Conservation (phyloP, 768 basidiomycete species). For the Mycena albidolilacea region DNA sequence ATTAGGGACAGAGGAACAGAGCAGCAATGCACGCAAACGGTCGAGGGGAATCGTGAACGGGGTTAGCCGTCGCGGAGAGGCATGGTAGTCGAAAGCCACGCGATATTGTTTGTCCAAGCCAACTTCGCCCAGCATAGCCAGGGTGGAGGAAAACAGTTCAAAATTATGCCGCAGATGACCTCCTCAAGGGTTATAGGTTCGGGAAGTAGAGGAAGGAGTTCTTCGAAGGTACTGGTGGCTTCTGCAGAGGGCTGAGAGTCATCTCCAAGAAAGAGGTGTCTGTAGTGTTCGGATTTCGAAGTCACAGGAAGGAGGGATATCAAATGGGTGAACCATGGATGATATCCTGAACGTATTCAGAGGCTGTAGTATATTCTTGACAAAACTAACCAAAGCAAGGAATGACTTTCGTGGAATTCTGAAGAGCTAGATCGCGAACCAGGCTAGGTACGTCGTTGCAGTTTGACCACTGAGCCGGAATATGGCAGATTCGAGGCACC, state of each 20-base stretch:
- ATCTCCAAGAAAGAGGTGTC: constrained; percentile 68
- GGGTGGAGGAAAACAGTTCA: constrained; percentile 60
- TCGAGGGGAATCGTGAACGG: constrained; percentile 83
- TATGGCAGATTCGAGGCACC: constrained; percentile 10
- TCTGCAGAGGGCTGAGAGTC: constrained; percentile 42
- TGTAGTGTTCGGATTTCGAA: constrained; percentile 84
- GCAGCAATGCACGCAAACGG: constrained; percentile 47
- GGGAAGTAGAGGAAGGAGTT: constrained; percentile 77
- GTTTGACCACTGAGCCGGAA: not conserved
- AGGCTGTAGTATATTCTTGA: not conserved
- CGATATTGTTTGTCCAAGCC: constrained; percentile 90
- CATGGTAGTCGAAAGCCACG: constrained; percentile 71
- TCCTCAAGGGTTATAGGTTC: constrained; percentile 75
- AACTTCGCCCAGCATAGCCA: constrained; percentile 93
- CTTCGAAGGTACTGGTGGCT: constrained; percentile 61
- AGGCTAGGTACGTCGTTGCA: constrained; percentile 44
- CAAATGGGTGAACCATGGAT: constrained; percentile 93
- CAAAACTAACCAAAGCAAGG: constrained; percentile 88
- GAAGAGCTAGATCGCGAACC: constrained; percentile 75
- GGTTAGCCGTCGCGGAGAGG: constrained; percentile 71
- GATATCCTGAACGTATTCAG: constrained; percentile 73
- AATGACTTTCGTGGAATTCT: constrained; percentile 77
- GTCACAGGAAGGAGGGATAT: constrained; percentile 65
- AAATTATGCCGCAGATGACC: constrained; percentile 79
- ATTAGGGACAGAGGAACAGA: constrained; percentile 19